Evolutionary conservation across 2,329 filamentous ascomycete genomes (phyloP), one percentile per base, ranked within the genome.

Genomic region (Fusarium graminum): DNA sequence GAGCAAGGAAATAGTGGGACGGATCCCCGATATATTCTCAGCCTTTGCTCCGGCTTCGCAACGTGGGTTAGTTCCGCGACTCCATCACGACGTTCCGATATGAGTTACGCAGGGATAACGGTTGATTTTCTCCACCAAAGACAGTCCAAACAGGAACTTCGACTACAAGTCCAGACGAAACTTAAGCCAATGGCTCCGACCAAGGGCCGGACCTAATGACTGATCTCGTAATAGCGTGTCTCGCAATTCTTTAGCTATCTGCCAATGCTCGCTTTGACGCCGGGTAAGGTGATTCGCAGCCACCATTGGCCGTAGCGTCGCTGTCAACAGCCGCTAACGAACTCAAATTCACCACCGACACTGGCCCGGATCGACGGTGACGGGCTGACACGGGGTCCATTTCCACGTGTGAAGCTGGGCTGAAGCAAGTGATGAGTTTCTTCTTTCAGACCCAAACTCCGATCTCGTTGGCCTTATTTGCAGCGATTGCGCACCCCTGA

Each of bases 101-200:
- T 25, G 25, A 11, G 36, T 38, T 39, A 22, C 17, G 3, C 40
- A 39, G 7, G 32, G 41, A 22, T 16, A 14, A 34, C 17, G 16
- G 16, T 26, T 14, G 25, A 4, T n/a, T 5, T 13, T 34, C 22
- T 29, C 50, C 50, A 55, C 54, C 16, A 16, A 13, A 17, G 19
- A 10, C 9, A n/a, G 40, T 59, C 53, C 7, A 63, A 63, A 45
- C 3, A 22, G 59, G 59, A 55, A 63, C 45, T 22, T 63, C 32
- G 34, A 17, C 17, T 47, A 40, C 59, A 50, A 50, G 39, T n/a
- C 11, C 6, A 47, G 50, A 17, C 11, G 25, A 47, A 16, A 16
- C 53, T 32, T 55, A 28, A 54, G 8, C 45, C 39, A 16, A 51
- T 58, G 58, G 51, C 50, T 26, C 28, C 13, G 7, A 11, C 36